Evolutionary conservation across 305 asterid genomes (phyloP).

Genomic region (Nicotiana rustica): DNA sequence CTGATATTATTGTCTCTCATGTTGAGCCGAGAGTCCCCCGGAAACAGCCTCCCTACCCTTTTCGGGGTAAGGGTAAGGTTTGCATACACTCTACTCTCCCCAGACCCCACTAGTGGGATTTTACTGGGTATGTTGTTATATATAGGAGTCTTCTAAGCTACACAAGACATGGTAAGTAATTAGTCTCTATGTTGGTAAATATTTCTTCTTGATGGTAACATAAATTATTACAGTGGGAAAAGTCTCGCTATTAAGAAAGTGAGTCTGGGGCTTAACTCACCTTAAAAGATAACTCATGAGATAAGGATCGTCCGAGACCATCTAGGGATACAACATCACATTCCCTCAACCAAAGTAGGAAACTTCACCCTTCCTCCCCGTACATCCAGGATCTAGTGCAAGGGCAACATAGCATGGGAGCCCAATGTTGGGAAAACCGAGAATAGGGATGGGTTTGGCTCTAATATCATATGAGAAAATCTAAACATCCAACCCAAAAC

Average conservation of each 20-base stretch:
- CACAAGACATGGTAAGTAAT: background rate
- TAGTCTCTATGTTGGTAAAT: conserved; percentile 7
- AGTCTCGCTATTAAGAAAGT: background rate
- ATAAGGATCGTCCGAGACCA: background rate
- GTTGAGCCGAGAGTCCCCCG: too few relatives aligned
- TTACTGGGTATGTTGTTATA: background rate
- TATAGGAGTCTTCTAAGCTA: background rate
- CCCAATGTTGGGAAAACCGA: background rate
- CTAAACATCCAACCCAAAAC: conserved; percentile 10
- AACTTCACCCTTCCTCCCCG: background rate
- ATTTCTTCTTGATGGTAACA: conserved; percentile 12
- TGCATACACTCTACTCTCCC: too few relatives aligned
- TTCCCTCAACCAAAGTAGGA: conserved; percentile 12
- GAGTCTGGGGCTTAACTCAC: background rate
- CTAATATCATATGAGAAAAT: conserved; percentile 11
- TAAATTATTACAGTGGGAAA: background rate
- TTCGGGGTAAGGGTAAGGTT: too few relatives aligned
- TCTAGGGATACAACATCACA: background rate
- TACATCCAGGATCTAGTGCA: background rate
- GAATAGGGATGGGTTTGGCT: background rate
- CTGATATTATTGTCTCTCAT: too few relatives aligned
- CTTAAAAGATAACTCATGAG: background rate
- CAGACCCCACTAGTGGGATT: too few relatives aligned
- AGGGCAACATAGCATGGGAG: background rate
- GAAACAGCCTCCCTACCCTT: too few relatives aligned